Conservation (phyloP, 768 basidiomycete genomes). For the Tricholoma terreum region DNA sequence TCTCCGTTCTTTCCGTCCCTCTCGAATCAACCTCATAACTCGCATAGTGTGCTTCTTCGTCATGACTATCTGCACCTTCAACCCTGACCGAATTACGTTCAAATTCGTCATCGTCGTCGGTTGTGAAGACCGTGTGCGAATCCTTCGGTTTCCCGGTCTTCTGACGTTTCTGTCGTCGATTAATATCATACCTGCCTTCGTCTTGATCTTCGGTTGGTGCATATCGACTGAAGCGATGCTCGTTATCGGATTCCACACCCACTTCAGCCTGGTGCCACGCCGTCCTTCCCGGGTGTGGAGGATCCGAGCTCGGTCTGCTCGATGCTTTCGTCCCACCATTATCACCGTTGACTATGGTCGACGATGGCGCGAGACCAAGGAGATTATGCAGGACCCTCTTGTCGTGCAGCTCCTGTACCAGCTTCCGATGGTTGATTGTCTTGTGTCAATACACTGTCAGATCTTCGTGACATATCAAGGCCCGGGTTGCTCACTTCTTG, state of each 20-base stretch:
- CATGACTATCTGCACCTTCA: constrained; percentile 14
- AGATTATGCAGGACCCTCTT: constrained; percentile 55
- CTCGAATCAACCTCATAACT: constrained; percentile 12
- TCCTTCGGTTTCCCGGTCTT: constrained; percentile 39
- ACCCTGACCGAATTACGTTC: constrained; percentile 25
- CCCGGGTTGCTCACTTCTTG: constrained; percentile 58
- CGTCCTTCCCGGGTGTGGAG: constrained; percentile 20
- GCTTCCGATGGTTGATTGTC: constrained; percentile 71
- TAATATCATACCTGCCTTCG: constrained; percentile 56
- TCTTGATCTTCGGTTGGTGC: constrained; percentile 41
- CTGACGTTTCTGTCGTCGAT: constrained; percentile 43
- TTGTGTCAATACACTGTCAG: constrained; percentile 24
- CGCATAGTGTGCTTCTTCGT: constrained; percentile 23
- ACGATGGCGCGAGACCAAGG: constrained; percentile 41
- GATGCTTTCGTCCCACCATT: constrained; percentile 14
- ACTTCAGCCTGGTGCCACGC: constrained; percentile 41
- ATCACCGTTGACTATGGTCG: constrained; percentile 10
- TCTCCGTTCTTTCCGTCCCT: constrained; percentile 27
- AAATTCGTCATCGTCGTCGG: constrained; percentile 45
- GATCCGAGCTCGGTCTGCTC: constrained; percentile 4
- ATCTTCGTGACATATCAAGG: neutral
- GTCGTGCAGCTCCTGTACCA: constrained; percentile 69
- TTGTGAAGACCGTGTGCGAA: constrained; percentile 47
- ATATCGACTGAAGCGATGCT: constrained; percentile 15
- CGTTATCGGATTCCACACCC: constrained; percentile 24